phyloP scores from a whole-genome alignment of 352 stramenopile species.

The Aphanomyces stellatus region DNA sequence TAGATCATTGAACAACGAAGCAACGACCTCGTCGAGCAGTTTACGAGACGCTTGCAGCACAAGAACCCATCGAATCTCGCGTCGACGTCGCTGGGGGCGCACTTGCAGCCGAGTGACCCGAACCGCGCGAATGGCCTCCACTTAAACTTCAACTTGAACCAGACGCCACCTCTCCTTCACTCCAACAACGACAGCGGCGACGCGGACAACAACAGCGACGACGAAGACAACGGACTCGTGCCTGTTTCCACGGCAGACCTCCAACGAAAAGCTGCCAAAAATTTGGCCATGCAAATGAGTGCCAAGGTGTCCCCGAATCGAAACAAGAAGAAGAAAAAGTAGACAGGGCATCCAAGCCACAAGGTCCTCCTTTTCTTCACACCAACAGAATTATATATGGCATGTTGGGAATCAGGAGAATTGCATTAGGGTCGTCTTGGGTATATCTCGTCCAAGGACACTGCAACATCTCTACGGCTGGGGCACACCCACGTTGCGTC shows the following conservation, averaged over 20 bases:
- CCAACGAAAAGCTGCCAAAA: constrained; percentile 47
- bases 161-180: constrained; percentile 19
- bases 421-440: too few species aligned
- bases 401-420: too few species aligned
- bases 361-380: too few species aligned
- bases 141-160: constrained; percentile 18
- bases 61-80: constrained; percentile 52
- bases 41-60: constrained; percentile 53
- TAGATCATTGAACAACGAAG: constrained; percentile 78
- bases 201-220: constrained; percentile 25
- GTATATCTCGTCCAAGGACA: too few species aligned
- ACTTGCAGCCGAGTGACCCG: constrained; percentile 58
- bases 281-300: constrained; percentile 36
- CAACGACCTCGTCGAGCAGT: constrained; percentile 72
- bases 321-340: constrained; percentile 16
- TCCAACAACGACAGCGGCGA: constrained; percentile 45
- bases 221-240: constrained; percentile 55
- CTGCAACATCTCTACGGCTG: too few species aligned
- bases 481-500: too few species aligned
- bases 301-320: constrained; percentile 27
- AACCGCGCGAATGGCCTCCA: constrained; percentile 33
- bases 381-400: too few species aligned
- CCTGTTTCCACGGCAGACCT: constrained; percentile 56
- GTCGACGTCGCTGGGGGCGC: constrained; percentile 46
- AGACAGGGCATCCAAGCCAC: too few species aligned